These are phyloP conservation scores for Phytophthora idaei DNA, from an alignment of 352 stramenopile species.

Conservation along the genomic window DNA sequence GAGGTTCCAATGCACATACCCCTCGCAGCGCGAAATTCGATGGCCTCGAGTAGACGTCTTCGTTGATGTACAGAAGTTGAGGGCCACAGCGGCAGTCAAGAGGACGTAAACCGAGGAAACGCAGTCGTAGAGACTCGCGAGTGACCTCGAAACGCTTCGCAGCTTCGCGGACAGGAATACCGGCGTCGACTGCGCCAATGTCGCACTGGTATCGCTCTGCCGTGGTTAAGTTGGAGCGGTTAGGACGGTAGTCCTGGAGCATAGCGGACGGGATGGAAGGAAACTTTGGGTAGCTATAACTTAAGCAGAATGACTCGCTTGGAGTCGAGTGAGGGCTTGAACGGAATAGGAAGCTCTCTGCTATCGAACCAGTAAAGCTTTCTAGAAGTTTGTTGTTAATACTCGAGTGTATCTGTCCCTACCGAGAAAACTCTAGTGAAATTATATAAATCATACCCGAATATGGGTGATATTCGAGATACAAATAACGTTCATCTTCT, in stretches of 20 bases:
- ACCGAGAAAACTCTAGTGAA: no score
- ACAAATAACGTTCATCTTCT: no score
- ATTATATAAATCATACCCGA: no score
- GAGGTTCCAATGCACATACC: conserved; percentile 7
- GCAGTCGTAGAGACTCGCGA: background rate
- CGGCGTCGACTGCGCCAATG: background rate
- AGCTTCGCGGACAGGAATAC: background rate
- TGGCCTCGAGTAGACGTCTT: background rate
- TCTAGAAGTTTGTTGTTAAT: no score
- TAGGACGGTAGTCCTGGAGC: background rate
- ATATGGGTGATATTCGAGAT: no score
- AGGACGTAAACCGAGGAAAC: background rate
- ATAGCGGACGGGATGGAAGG: background rate
- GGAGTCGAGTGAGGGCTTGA: background rate
- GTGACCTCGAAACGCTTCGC: background rate
- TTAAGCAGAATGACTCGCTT: background rate
- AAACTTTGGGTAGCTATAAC: background rate
- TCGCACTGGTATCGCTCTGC: background rate
- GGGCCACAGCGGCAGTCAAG: background rate
- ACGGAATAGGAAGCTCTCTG: background rate
- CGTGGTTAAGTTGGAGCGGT: background rate
- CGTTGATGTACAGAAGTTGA: conserved; percentile 3
- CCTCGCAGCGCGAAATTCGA: background rate
- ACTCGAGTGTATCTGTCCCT: no score
- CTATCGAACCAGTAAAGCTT: background rate